Conservation (phyloP, 768 basidiomycete genomes). For the Artomyces pyxidatus region DNA sequence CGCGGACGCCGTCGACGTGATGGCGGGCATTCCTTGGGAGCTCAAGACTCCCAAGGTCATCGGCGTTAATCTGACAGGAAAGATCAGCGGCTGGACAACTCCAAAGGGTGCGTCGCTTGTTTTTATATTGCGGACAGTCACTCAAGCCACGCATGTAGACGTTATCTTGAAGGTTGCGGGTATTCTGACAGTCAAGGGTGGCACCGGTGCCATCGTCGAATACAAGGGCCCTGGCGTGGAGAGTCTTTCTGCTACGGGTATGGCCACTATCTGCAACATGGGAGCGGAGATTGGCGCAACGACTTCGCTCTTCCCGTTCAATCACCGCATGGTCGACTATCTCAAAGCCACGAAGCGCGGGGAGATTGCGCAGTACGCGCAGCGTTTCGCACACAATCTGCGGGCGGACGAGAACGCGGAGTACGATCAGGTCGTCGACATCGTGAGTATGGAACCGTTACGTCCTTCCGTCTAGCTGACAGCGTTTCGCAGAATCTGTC, state of each 20-base stretch:
- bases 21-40: slow-evolving; percentile 98
- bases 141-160: slow-evolving; percentile 38
- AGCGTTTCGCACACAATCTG: slow-evolving; percentile 85
- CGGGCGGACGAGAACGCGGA: slow-evolving; percentile 81
- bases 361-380: slow-evolving; percentile 83
- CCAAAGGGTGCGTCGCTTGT: slow-evolving; percentile 65
- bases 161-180: slow-evolving; percentile 99
- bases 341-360: slow-evolving; percentile 90
- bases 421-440: slow-evolving; percentile 91
- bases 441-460: slow-evolving; percentile 41
- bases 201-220: slow-evolving; percentile 97
- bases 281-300: slow-evolving; percentile 99
- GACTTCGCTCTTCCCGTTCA: slow-evolving; percentile 98
- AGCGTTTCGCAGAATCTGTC: slow-evolving; percentile 68
- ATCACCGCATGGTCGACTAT: slow-evolving; percentile 88
- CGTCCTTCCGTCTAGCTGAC: not conserved
- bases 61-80: slow-evolving; percentile 92
- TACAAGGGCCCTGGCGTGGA: slow-evolving; percentile 94
- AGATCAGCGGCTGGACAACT: slow-evolving; percentile 95
- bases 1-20: slow-evolving; percentile 98
- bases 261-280: slow-evolving; percentile 99
- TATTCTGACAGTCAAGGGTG: slow-evolving; percentile 98
- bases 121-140: not conserved
- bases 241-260: slow-evolving; percentile 94
- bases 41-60: slow-evolving; percentile 99